phyloP scores from a whole-genome alignment of 1,284 basidiomycete species.

The Acaromyces ingoldii region DNA sequence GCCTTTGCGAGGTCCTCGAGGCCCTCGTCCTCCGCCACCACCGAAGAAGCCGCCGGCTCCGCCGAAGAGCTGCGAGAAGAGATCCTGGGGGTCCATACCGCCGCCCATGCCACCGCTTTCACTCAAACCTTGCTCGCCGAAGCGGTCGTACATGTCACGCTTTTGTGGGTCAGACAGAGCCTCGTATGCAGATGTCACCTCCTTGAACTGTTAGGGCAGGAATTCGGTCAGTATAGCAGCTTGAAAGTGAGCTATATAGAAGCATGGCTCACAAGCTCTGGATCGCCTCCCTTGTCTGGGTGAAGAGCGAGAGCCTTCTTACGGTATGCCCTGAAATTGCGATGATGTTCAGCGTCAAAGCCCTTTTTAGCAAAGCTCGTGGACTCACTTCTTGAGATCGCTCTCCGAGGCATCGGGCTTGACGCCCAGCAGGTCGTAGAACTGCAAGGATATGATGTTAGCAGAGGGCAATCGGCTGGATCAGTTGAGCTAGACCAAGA shows the following conservation, averaged over 20 bases:
- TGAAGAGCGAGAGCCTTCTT: constrained; percentile 56
- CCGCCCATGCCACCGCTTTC: constrained; percentile 63
- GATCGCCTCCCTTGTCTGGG: constrained; percentile 95
- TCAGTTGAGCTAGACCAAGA: too few relatives aligned
- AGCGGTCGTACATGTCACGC: constrained; percentile 68
- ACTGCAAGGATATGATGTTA: too few relatives aligned
- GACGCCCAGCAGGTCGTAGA: constrained; percentile 50
- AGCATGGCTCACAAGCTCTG: constrained; percentile 57
- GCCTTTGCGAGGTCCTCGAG: constrained; percentile 83
- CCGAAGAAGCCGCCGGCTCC: constrained; percentile 61
- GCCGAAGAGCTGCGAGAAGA: constrained; percentile 94
- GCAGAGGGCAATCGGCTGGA: too few relatives aligned
- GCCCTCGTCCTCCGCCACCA: constrained; percentile 59
- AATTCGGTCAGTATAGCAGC: background rate
- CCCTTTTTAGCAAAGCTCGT: background rate
- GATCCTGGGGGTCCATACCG: constrained; percentile 95
- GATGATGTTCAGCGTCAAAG: background rate
- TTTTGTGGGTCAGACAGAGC: constrained; percentile 85
- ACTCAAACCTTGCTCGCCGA: constrained; percentile 85
- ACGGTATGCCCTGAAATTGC: constrained; percentile 23
- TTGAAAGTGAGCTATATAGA: background rate
- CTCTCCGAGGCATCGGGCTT: constrained; percentile 30
- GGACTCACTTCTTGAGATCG: constrained; percentile 49
- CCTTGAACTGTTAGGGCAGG: constrained; percentile 71
- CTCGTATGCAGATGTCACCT: constrained; percentile 95